phyloP scores from a whole-genome alignment of 805 yeast species.

The Metschnikowia cubensis region DNA sequence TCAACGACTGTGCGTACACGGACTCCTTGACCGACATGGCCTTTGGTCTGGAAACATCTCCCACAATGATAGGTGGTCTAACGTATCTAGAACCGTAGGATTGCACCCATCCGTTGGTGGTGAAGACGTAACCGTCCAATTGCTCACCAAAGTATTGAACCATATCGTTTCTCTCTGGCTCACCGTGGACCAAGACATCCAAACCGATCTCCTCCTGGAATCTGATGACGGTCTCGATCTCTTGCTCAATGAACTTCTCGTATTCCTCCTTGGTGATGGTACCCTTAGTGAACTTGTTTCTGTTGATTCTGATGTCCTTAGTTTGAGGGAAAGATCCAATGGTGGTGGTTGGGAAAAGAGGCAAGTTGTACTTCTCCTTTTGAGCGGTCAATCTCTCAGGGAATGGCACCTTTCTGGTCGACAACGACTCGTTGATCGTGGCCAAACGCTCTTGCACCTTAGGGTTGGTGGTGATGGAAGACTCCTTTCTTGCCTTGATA shows the following conservation, averaged over 20 bases:
- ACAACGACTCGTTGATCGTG: conserved; percentile 66
- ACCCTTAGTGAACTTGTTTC: conserved; percentile 98
- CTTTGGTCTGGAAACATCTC: conserved; percentile 97
- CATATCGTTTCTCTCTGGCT: conserved; percentile 99
- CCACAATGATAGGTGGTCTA: conserved; percentile 98
- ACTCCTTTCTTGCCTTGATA: conserved; percentile 78
- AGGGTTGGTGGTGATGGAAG: conserved; percentile 86
- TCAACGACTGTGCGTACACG: conserved; percentile 96
- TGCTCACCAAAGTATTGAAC: conserved; percentile 99
- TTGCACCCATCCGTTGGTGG: conserved; percentile 99
- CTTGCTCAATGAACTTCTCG: conserved; percentile 94
- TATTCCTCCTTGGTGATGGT: conserved; percentile 91
- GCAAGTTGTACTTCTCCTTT: conserved; percentile 83
- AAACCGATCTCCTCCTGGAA: conserved; percentile 99
- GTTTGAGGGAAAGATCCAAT: conserved; percentile 99
- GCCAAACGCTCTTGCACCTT: conserved; percentile 86
- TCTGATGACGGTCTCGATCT: conserved; percentile 91
- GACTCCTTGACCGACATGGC: conserved; percentile 99
- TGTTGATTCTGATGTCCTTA: conserved; percentile 96
- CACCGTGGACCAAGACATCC: conserved; percentile 99
- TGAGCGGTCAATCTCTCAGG: conserved; percentile 83
- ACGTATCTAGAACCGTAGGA: conserved; percentile 99
- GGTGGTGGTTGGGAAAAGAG: conserved; percentile 99
- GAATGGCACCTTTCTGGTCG: conserved; percentile 85
- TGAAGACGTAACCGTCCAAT: conserved; percentile 96